Base-by-base conservation (phyloP, 2,329 filamentous ascomycete species). In the Lasiodiplodia hormozganensis region DNA sequence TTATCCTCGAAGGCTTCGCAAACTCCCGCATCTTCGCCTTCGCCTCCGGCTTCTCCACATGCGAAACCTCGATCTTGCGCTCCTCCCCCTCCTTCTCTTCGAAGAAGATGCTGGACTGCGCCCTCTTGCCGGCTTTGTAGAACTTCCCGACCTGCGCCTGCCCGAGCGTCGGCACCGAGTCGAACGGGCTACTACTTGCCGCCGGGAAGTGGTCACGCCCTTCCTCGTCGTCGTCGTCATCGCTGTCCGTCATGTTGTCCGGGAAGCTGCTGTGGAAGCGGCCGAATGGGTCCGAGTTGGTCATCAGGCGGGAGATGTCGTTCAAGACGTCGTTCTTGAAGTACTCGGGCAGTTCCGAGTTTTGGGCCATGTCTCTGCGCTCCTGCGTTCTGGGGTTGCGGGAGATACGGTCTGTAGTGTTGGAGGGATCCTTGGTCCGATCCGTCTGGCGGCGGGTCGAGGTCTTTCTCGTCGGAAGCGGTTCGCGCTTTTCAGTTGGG, bases 1-100 rank as follows among this genome's bases (percentile, higher is more conserved):
- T 51, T n/a, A 31, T 52, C 47, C 18, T 8, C 18, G 60, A 64
- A 3, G 47, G 43, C 60, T 31, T 64, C 28, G 23, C 18, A 12
- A 64, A 64, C 1, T 16, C 43, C 18, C n/a, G 25, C 23, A 23
- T 23, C 43, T 38, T 25, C 60, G 2, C n/a, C 28, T 38, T 38
- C 60, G 4, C 31, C 28, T 28, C 31, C 12, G 60, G 81, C 4
- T 79, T 82, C 31, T 76, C 51, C 71, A 72, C 81, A 84, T 74
- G 81, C 84, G 68, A 70, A 77, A 56, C 43, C 71, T 74, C 8
- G 68, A 73, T 52, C 47, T 38, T 52, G n/a, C 40, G 43, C 3
- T 7, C 4, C 18, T 64, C 5, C 10, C 60, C 58, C 10, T 3
- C 18, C 3, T 38, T 8, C n/a, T 51, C 16, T 2, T 51, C 43